phyloP scores from a whole-genome alignment of 352 stramenopile species.

The Phytopythium sindhum region DNA sequence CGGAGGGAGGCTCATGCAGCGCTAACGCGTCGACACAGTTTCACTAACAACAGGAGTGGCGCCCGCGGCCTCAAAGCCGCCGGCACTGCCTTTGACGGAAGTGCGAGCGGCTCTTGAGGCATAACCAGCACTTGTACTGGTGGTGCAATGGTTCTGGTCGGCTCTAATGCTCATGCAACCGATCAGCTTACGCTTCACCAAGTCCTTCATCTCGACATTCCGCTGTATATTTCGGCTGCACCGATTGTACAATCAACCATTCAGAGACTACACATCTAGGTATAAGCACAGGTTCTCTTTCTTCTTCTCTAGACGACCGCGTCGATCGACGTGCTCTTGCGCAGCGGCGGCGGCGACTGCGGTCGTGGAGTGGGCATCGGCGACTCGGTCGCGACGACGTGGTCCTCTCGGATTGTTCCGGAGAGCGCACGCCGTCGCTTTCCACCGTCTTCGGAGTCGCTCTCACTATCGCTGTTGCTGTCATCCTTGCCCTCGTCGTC shows the following conservation, averaged over 20 bases:
- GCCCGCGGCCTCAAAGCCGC: too few relatives aligned
- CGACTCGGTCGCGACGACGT: conserved; percentile 33
- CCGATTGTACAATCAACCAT: neutral
- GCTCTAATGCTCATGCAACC: too few relatives aligned
- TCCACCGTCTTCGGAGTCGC: conserved; percentile 24
- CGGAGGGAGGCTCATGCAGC: too few relatives aligned
- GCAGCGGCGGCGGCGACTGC: neutral
- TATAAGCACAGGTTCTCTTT: neutral
- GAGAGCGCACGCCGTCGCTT: conserved; percentile 12
- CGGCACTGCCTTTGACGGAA: too few relatives aligned
- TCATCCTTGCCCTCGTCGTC: conserved; percentile 13
- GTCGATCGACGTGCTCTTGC: conserved; percentile 14
- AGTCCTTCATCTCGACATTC: neutral
- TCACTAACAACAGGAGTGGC: too few relatives aligned
- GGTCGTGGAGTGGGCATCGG: neutral
- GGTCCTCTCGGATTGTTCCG: conserved; percentile 40
- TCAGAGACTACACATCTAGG: neutral
- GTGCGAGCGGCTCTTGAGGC: too few relatives aligned
- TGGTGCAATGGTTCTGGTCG: neutral
- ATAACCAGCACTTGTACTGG: too few relatives aligned
- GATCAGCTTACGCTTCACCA: too few relatives aligned
- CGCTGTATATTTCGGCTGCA: neutral
- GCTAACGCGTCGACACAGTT: too few relatives aligned
- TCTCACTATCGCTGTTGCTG: conserved; percentile 16
- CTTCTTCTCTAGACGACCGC: conserved; percentile 12